Conservation (phyloP, 2,329 filamentous ascomycete species). For the Claviceps paspali region DNA sequence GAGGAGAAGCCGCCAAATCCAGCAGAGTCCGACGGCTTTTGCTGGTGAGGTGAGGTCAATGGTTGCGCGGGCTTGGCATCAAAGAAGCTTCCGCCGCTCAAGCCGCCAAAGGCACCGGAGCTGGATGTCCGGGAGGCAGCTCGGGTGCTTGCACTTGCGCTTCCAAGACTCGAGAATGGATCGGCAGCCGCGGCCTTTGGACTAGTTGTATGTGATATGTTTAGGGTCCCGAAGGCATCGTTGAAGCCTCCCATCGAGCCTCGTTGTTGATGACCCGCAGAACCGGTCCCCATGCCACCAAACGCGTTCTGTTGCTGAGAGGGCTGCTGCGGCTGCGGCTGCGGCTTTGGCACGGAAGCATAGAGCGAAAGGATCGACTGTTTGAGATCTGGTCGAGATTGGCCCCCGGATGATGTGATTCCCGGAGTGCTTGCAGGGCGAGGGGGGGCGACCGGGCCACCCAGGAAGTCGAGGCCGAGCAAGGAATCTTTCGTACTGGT, state of each 20-base stretch:
- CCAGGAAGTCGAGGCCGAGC: constrained; percentile 85
- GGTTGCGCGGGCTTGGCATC: constrained; percentile 53
- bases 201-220: constrained; percentile 25
- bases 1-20: constrained; percentile 54
- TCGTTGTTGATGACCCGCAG: constrained; percentile 32
- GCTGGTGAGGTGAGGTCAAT: constrained; percentile 31
- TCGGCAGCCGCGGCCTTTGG: constrained; percentile 28
- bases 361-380: constrained; percentile 95
- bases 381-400: constrained; percentile 84
- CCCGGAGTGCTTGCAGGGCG: constrained; percentile 71
- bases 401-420: constrained; percentile 40
- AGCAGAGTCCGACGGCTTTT: constrained; percentile 34
- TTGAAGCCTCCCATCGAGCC: constrained; percentile 48
- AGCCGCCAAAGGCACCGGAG: constrained; percentile 29
- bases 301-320: constrained; percentile 33
- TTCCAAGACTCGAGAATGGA: constrained; percentile 48
- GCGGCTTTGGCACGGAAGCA: constrained; percentile 67
- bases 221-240: constrained; percentile 51
- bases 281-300: constrained; percentile 49
- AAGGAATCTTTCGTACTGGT: constrained; percentile 77
- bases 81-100: constrained; percentile 72
- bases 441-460: constrained; percentile 54
- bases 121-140: constrained; percentile 20
- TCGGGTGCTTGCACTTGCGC: constrained; percentile 17
- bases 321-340: constrained; percentile 36